Percentiles rank a stretch among this genome's conserved stretches.
Conservation (phyloP, 2,329 filamentous ascomycete species). For the Cladosporium cucumerinum region DNA sequence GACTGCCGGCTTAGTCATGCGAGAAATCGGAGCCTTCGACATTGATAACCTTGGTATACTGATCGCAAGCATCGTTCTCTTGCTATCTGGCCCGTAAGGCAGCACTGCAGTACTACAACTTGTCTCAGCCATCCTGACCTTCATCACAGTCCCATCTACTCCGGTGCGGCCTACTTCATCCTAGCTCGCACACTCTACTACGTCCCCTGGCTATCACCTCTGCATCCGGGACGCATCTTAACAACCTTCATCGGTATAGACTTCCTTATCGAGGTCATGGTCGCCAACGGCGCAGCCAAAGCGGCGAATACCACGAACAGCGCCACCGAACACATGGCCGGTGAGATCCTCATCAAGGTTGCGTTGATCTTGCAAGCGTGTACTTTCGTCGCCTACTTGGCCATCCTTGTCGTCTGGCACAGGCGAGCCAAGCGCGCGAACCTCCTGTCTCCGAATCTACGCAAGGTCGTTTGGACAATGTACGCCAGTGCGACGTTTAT, state of each 20-base stretch:
- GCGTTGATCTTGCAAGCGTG: slow-evolving; percentile 51
- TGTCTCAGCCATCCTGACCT: background rate
- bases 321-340: slow-evolving; percentile 42
- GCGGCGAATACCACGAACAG: slow-evolving; percentile 40
- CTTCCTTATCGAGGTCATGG: slow-evolving; percentile 49
- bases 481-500: slow-evolving; percentile 50
- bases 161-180: slow-evolving; percentile 60
- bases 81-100: slow-evolving; percentile 44
- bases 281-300: slow-evolving; percentile 50
- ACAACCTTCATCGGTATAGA: slow-evolving; percentile 57
- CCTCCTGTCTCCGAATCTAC: slow-evolving; percentile 44
- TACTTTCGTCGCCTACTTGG: slow-evolving; percentile 49
- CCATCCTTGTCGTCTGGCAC: slow-evolving; percentile 47
- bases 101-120: background rate
- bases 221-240: slow-evolving; percentile 57
- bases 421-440: slow-evolving; percentile 36
- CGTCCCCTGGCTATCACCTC: slow-evolving; percentile 56
- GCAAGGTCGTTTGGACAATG: slow-evolving; percentile 44
- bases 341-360: slow-evolving; percentile 44
- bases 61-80: slow-evolving; percentile 41
- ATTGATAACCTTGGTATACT: slow-evolving; percentile 43
- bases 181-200: slow-evolving; percentile 60
- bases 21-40: slow-evolving; percentile 53
- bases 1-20: slow-evolving; percentile 53
- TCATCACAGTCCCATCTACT: slow-evolving; percentile 45